phyloP scores from a whole-genome alignment of 1,284 basidiomycete species.

The Heterobasidion occidentale region DNA sequence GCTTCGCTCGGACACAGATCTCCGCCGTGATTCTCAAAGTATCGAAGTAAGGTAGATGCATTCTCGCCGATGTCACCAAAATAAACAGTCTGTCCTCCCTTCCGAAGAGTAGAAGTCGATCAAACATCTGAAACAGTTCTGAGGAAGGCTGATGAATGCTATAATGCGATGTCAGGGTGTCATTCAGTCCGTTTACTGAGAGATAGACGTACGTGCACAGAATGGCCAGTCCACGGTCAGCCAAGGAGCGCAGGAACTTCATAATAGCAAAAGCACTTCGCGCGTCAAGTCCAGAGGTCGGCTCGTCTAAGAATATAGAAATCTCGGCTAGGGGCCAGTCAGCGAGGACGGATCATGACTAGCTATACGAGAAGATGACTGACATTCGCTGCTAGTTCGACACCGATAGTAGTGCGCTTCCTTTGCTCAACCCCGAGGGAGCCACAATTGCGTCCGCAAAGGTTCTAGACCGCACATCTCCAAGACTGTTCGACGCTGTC shows the following conservation, averaged over 20 bases:
- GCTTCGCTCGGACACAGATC: conserved; percentile 28
- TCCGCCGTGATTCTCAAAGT: conserved; percentile 62
- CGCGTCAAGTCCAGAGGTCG: conserved; percentile 81
- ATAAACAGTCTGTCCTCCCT: conserved; percentile 72
- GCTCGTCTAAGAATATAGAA: conserved; percentile 60
- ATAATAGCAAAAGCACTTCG: conserved; percentile 87
- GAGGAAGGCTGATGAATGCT: conserved; percentile 62
- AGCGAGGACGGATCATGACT: conserved; percentile 1
- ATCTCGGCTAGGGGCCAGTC: neutral
- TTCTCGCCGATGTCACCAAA: conserved; percentile 69
- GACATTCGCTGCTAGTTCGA: conserved; percentile 51
- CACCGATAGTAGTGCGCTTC: conserved; percentile 78
- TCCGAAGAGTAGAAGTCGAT: conserved; percentile 49
- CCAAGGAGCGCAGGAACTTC: conserved; percentile 69
- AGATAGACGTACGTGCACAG: conserved; percentile 45
- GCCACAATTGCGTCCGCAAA: conserved; percentile 71
- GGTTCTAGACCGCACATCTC: conserved; percentile 69
- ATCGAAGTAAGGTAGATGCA: conserved; percentile 48
- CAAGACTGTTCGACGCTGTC: conserved; percentile 69
- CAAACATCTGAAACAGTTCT: conserved; percentile 68
- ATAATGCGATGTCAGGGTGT: neutral
- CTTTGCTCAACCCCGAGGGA: conserved; percentile 69
- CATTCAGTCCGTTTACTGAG: neutral
- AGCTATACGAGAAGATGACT: conserved; percentile 23
- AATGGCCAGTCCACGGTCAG: conserved; percentile 74